Base-by-base conservation (phyloP, 805 yeast species). In the Barnettozyma vustinii region DNA sequence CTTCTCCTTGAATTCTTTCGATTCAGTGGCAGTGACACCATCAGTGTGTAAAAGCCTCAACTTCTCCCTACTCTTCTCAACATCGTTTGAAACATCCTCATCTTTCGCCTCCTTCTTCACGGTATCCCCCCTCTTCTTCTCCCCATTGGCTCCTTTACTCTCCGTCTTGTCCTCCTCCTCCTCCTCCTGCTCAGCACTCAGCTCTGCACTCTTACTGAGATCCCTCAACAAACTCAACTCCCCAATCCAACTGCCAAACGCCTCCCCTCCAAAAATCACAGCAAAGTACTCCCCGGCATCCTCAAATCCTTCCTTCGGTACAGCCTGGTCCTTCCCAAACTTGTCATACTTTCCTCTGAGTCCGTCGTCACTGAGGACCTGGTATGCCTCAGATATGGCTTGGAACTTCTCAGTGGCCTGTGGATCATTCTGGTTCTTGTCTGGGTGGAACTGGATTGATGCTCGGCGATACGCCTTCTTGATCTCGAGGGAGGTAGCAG, bases 211-310 rank as follows among this genome's bases (percentile, higher is more conserved):
- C 63, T 84, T 82, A 37, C 84, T 77, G 62, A 94, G 69, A 57
- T 90, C 95, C 58, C 80, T 81, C 61, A 94, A 66, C 63, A 91
- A 73, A 26, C 90, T 79, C 52, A 90, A 69, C 63, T 94, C 96
- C 5, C 99, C 99, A 58, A 92, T 87, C 75, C 90, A 84, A 44
- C 84, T 83, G 32, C 73, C 77, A 66, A 91, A 90, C 2, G 94
- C 95, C 49, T 86, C 96, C 44, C 97, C 97, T 41, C 97, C 97
- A 66, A 90, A 83, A 51, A 84, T 83, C 70, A 75, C 75, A 4
- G 83, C 73, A 62, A 83, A 84, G 57, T 82, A 81, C 60, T 83
- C 89, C 39, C 79, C 72, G 2, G 92, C 87, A 63, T 85, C 92
- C 56, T 61, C 88, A 58, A 83, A 83, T 4, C 88, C 89, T 53